A percentile compares a stretch with the other conserved stretches of the same genome.
phyloP scores from a whole-genome alignment of 2,329 filamentous ascomycete genomes.

The Parascedosporium putredinis region DNA sequence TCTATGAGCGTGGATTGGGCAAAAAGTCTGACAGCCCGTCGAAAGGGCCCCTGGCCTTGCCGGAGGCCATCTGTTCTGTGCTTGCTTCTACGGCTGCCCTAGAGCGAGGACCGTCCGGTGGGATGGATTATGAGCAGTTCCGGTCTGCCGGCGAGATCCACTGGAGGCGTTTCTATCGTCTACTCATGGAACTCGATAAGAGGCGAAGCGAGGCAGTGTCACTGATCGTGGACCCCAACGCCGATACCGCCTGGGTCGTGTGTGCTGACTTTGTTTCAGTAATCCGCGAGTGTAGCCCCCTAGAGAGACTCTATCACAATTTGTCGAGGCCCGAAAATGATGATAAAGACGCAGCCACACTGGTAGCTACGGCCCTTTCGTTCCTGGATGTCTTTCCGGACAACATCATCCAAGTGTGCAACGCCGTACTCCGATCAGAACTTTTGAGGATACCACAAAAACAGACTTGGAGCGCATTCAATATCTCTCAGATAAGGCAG shows the following conservation, averaged over 20 bases:
- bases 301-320: slow-evolving; percentile 71
- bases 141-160: slow-evolving; percentile 65
- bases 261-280: slow-evolving; percentile 73
- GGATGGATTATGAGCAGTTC: slow-evolving; percentile 67
- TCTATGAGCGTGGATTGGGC: slow-evolving; percentile 61
- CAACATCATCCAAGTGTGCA: slow-evolving; percentile 56
- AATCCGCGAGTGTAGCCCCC: slow-evolving; percentile 65
- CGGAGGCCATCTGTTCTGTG: slow-evolving; percentile 65
- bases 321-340: slow-evolving; percentile 39
- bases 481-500: slow-evolving; percentile 66
- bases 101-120: slow-evolving; percentile 48
- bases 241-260: slow-evolving; percentile 71
- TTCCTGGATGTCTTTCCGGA: slow-evolving; percentile 64
- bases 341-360: slow-evolving; percentile 43
- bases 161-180: slow-evolving; percentile 82
- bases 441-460: slow-evolving; percentile 63
- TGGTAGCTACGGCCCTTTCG: slow-evolving; percentile 58
- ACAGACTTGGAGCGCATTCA: slow-evolving; percentile 66
- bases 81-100: slow-evolving; percentile 60
- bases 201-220: slow-evolving; percentile 74
- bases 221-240: slow-evolving; percentile 60
- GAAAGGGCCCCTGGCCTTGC: slow-evolving; percentile 46
- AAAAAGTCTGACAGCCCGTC: slow-evolving; percentile 27
- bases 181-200: slow-evolving; percentile 78
- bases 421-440: slow-evolving; percentile 58